These are phyloP conservation scores for Hemisphaericaspora xylanilytica DNA, from an alignment of 1,139 yeast species.

Conservation along the genomic window DNA sequence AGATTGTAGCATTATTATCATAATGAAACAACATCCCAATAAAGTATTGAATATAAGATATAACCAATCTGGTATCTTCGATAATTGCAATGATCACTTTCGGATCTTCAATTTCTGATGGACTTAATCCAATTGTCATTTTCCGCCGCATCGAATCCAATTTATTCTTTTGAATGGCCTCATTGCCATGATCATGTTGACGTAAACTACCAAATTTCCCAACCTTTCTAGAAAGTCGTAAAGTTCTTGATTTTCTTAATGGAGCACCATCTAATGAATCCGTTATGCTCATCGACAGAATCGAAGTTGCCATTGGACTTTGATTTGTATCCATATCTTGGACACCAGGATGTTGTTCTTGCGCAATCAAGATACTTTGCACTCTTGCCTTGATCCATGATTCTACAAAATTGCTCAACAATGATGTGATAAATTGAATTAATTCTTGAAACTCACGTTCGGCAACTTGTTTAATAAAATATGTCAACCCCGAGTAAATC, in stretches of 20 bases:
- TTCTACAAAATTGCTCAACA: conserved; percentile 30
- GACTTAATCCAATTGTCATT: conserved; percentile 10
- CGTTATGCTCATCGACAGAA: conserved; percentile 10
- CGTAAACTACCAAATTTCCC: conserved; percentile 22
- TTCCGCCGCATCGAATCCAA: conserved; percentile 6
- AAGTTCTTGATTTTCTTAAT: conserved; percentile 32
- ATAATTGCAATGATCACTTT: conserved; percentile 42
- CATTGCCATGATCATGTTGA: conserved; percentile 7
- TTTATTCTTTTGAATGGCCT: conserved; percentile 3
- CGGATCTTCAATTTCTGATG: conserved; percentile 36
- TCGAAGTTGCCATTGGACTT: neutral
- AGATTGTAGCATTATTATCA: conserved; percentile 42
- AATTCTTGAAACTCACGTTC: conserved; percentile 29
- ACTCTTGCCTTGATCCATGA: conserved; percentile 24
- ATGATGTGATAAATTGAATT: conserved; percentile 25
- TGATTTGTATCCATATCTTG: neutral
- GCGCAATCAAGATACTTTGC: conserved; percentile 16
- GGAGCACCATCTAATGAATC: conserved; percentile 17
- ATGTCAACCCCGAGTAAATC: conserved; percentile 60
- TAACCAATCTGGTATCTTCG: conserved; percentile 34
- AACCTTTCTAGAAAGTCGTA: conserved; percentile 30
- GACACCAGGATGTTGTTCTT: conserved; percentile 6
- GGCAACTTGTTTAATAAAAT: conserved; percentile 63
- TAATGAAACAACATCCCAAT: conserved; percentile 66
- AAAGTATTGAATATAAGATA: conserved; percentile 59